Evolutionary conservation across 2,329 filamentous ascomycete genomes (phyloP).

Genomic region (Aspergillus thermomutatus): DNA sequence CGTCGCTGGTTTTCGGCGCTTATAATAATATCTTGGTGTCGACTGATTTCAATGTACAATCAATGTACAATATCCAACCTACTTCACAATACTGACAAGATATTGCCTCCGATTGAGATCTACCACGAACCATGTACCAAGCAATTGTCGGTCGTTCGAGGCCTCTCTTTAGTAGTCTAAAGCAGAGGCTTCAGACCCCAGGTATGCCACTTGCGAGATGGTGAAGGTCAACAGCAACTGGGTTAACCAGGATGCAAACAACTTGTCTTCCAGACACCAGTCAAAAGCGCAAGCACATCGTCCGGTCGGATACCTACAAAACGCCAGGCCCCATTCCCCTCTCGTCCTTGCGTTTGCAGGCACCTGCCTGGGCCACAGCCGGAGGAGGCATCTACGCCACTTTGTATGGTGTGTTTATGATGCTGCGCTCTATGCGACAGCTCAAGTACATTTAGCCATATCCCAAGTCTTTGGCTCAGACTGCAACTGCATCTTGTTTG

Average conservation of each 20-base stretch:
- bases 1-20: background rate
- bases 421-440: constrained; percentile 5
- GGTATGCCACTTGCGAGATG: background rate
- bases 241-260: background rate
- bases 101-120: background rate
- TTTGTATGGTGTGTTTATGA: constrained; percentile 8
- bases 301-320: background rate
- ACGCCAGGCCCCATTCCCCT: constrained; percentile 2
- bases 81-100: background rate
- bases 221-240: background rate
- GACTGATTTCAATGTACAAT: background rate
- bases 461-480: background rate
- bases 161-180: background rate
- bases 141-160: background rate
- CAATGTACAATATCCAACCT: background rate
- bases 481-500: background rate
- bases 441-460: constrained; percentile 4
- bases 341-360: constrained; percentile 4
- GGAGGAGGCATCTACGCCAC: constrained; percentile 8
- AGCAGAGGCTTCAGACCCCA: background rate
- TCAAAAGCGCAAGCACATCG: background rate
- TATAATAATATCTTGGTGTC: background rate
- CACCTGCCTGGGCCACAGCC: constrained; percentile 4
- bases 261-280: background rate
- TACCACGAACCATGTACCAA: background rate